Evolutionary conservation across 805 yeast genomes (phyloP).

Genomic region (Cyberlindnera suaveolens): DNA sequence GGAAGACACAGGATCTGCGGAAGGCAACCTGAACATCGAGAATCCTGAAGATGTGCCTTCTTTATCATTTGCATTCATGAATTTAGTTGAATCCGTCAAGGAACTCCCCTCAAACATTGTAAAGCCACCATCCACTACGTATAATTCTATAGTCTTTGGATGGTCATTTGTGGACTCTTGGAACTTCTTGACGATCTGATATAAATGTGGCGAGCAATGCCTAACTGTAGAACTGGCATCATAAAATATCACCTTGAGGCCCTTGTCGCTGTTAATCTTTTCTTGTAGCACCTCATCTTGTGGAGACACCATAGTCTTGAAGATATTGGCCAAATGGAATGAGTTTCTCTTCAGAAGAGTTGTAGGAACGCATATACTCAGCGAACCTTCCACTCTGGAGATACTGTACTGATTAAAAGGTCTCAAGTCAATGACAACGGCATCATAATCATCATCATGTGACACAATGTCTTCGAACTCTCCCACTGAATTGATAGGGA

Average conservation of each 20-base stretch:
- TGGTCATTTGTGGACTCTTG: conserved; percentile 10
- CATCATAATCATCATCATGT: conserved; percentile 4
- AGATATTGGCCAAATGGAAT: conserved; percentile 21
- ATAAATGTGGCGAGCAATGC: conserved; percentile 21
- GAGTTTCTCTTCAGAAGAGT: conserved; percentile 64
- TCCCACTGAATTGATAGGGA: conserved; percentile 5
- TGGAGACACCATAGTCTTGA: conserved; percentile 22
- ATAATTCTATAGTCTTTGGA: conserved; percentile 11
- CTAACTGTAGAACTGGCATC: conserved; percentile 17
- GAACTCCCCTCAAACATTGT: conserved; percentile 7
- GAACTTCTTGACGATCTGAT: conserved; percentile 23
- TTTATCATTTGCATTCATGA: conserved; percentile 6
- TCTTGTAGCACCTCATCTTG: conserved; percentile 14
- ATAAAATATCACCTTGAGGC: conserved; percentile 18
- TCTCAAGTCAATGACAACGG: conserved; percentile 49
- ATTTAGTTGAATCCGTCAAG: conserved; percentile 11
- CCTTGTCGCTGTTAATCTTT: conserved; percentile 6
- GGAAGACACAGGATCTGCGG: conserved; percentile 19
- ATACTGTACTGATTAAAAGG: conserved; percentile 71
- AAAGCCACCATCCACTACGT: conserved; percentile 20
- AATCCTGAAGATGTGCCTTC: conserved; percentile 8
- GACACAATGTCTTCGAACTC: conserved; percentile 5
- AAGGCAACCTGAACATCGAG: conserved; percentile 17
- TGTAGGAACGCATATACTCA: conserved; percentile 82
- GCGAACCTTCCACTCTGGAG: conserved; percentile 51